Base-by-base conservation (phyloP, 2,329 filamentous ascomycete genomes). In the Aspergillus novofumigatus region DNA sequence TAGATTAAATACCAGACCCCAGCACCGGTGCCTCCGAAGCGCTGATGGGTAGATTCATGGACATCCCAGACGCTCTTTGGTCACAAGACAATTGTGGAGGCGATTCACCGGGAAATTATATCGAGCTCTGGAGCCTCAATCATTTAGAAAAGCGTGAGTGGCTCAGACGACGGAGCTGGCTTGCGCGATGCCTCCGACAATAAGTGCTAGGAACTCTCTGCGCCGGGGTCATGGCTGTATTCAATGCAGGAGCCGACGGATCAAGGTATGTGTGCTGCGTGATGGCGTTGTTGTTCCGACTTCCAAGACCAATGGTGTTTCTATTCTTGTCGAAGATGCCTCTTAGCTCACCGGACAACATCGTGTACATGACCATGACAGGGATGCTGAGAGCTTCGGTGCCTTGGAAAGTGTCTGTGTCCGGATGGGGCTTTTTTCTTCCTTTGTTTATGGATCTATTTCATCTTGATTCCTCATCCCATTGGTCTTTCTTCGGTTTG, bases 251-350 rank as follows among this genome's bases (percentile, higher is more conserved):
- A 54, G 52, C 48, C 53, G 59, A 41, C 63, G 59, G 55, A 59
- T 64, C 55, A 65, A 63, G 59, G 65, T 67, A 61, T 50, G 65
- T 60, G 32, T 17, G 20, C 23, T n/a, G 10, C n/a, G 20, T 44
- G 29, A 35, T 45, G 26, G 42, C 49, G 20, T 20, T 52, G 17
- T 25, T 35, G 25, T 6, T 26, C 25, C 25, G 25, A 26, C 32
- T 51, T 28, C 29, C 38, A n/a, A 26, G 23, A 23, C 25, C 21
- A 23, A n/a, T 14, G 20, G 17, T 35, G 32, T 42, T 53, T 52
- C 42, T 52, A 26, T 38, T 41, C 23, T 52, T 59, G 44, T 47
- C 44, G 10, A 47, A 5, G 44, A 21, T 44, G 41, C n/a, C 32
- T 44, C 41, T 44, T 44, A 17, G 41, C n/a, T 2, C 23, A 10